Percentiles rank a stretch among this genome's conserved stretches.
These are phyloP conservation scores for carrot (Daucus carota) DNA, from an alignment of 129 eudicot species.

Conservation along the genomic window DH1_v3.0 NC_030382.2:41171001-41171500, in stretches of 20 bases:
- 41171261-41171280: conserved; percentile 27
- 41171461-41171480: background rate
- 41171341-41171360: conserved; percentile 57
- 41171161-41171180: background rate
- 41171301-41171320: conserved; percentile 86
- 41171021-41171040: conserved; percentile 64
- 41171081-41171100: conserved; percentile 64
- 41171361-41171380: conserved; percentile 67
- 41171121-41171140: background rate
- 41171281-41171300: conserved; percentile 93
- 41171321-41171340: conserved; percentile 79
- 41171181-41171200: background rate
- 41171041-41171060: conserved; percentile 67
- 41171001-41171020: conserved; percentile 76
- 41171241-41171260: background rate
- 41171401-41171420: conserved; percentile 81
- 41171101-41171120: background rate
- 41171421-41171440: conserved; percentile 86
- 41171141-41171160: background rate
- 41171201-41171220: background rate
- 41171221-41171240: background rate
- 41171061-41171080: conserved; percentile 76
- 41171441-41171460: conserved; percentile 66
- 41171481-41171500: background rate
- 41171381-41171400: conserved; percentile 57